Percentiles rank a stretch among this genome's conserved stretches.
Evolutionary conservation across 495 filamentous ascomycete species (phyloP).

Genomic region (Aspergillus affinis): DNA sequence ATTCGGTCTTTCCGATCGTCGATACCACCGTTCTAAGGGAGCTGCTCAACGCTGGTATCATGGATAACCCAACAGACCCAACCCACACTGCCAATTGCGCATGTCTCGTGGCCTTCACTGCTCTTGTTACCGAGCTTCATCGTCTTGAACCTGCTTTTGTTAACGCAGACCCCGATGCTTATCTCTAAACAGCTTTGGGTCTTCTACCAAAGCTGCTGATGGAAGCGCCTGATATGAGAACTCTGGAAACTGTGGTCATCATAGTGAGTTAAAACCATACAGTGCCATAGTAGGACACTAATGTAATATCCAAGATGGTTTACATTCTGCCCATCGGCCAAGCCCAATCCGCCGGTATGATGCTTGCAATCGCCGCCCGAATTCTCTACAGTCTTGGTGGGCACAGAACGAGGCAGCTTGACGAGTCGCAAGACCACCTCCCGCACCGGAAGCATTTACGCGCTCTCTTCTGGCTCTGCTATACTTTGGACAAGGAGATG

Average conservation of each 20-base stretch:
- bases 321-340: slow-evolving; percentile 27
- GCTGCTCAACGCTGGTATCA: slow-evolving; percentile 19
- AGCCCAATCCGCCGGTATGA: slow-evolving; percentile 20
- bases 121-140: slow-evolving; percentile 27
- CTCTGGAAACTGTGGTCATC: slow-evolving; percentile 25
- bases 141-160: slow-evolving; percentile 23
- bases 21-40: slow-evolving; percentile 18
- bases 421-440: slow-evolving; percentile 1
- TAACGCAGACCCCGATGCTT: slow-evolving; percentile 24
- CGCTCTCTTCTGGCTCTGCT: slow-evolving; percentile 38
- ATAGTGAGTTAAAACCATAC: slow-evolving; percentile 17
- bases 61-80: slow-evolving; percentile 12
- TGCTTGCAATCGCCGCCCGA: slow-evolving; percentile 24
- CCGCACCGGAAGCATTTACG: slow-evolving; percentile 26
- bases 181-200: slow-evolving; percentile 22
- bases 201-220: slow-evolving; percentile 25
- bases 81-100: slow-evolving; percentile 19
- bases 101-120: slow-evolving; percentile 28
- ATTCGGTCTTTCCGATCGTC: slow-evolving; percentile 29
- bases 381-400: slow-evolving; percentile 24
- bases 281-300: neutral
- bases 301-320: slow-evolving; percentile 13
- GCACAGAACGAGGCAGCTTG: slow-evolving; percentile 10
- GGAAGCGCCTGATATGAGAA: slow-evolving; percentile 22
- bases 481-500: slow-evolving; percentile 34